Conservation (phyloP, 2,329 filamentous ascomycete species). For the Sclerotinia sclerotiorum region DNA sequence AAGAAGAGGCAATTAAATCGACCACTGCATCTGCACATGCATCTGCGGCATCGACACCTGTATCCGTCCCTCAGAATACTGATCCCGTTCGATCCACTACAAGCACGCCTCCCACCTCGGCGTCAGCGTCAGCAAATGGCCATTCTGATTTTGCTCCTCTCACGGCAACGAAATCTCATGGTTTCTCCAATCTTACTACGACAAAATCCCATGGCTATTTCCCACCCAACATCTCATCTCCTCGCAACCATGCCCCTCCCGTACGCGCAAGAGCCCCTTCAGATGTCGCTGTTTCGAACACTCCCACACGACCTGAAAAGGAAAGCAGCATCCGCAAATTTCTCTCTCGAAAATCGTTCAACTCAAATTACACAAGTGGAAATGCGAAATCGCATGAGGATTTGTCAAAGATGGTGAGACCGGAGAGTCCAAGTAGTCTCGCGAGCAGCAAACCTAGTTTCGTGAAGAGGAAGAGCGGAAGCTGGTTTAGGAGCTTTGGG, state of each 20-base stretch:
- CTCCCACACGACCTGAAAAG: slow-evolving; percentile 29
- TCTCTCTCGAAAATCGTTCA: slow-evolving; percentile 41
- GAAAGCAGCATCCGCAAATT: slow-evolving; percentile 43
- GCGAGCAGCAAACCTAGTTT: slow-evolving; percentile 29
- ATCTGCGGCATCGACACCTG: slow-evolving; percentile 10
- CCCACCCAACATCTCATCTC: background rate
- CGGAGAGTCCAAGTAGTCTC: slow-evolving; percentile 38
- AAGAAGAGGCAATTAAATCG: slow-evolving; percentile 31
- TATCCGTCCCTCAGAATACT: background rate
- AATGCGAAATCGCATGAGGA: slow-evolving; percentile 37
- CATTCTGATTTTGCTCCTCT: slow-evolving; percentile 10
- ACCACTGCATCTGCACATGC: slow-evolving; percentile 22
- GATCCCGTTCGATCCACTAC: slow-evolving; percentile 3
- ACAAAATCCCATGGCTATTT: slow-evolving; percentile 16
- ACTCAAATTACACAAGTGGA: slow-evolving; percentile 39
- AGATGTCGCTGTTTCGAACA: slow-evolving; percentile 29
- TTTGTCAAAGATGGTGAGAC: slow-evolving; percentile 32
- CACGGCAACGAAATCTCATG: slow-evolving; percentile 1
- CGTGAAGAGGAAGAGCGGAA: slow-evolving; percentile 36
- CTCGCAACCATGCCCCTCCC: slow-evolving; percentile 6
- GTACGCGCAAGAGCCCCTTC: slow-evolving; percentile 10
- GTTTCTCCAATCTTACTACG: background rate
- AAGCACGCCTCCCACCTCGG: slow-evolving; percentile 1
- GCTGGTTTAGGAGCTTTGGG: slow-evolving; percentile 39
- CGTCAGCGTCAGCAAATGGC: slow-evolving; percentile 13